These are phyloP conservation scores for Aspergillus aculeatus DNA, from an alignment of 2,329 filamentous ascomycete species.

Conservation along the genomic window DNA sequence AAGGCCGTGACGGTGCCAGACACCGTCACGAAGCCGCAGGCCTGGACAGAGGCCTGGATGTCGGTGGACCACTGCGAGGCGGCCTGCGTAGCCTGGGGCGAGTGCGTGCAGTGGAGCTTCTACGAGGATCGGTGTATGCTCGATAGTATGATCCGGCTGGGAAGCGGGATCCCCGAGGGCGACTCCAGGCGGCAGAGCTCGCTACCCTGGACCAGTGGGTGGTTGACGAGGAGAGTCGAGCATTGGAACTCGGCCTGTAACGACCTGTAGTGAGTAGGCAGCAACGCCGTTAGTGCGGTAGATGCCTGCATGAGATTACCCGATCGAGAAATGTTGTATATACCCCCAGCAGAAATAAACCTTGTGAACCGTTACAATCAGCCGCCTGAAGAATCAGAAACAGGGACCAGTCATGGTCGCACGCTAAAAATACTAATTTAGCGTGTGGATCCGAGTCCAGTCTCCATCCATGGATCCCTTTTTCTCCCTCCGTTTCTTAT, in stretches of 20 bases:
- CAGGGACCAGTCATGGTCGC: neutral
- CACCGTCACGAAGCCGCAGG: constrained; percentile 9
- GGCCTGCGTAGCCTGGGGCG: constrained; percentile 24
- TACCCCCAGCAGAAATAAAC: no score
- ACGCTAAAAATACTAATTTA: neutral
- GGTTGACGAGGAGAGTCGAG: constrained; percentile 13
- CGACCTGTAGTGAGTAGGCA: neutral
- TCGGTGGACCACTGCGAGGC: constrained; percentile 26
- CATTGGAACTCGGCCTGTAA: neutral
- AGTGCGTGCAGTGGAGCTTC: constrained; percentile 30
- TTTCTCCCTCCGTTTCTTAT: neutral
- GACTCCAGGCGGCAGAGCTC: constrained; percentile 25
- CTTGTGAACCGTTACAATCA: no score
- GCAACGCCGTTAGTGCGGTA: neutral
- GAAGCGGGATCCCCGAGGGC: constrained; percentile 23
- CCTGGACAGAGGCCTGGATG: constrained; percentile 24
- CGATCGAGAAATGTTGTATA: neutral
- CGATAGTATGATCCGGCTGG: constrained; percentile 24
- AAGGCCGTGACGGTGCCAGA: constrained; percentile 16
- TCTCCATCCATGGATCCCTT: neutral
- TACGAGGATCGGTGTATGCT: constrained; percentile 30
- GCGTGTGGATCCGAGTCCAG: neutral
- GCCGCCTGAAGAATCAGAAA: neutral
- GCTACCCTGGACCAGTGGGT: constrained; percentile 26
- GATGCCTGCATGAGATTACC: neutral